Base-by-base conservation (phyloP, 208 protist genomes). In the Leishmania gerbilli region DNA sequence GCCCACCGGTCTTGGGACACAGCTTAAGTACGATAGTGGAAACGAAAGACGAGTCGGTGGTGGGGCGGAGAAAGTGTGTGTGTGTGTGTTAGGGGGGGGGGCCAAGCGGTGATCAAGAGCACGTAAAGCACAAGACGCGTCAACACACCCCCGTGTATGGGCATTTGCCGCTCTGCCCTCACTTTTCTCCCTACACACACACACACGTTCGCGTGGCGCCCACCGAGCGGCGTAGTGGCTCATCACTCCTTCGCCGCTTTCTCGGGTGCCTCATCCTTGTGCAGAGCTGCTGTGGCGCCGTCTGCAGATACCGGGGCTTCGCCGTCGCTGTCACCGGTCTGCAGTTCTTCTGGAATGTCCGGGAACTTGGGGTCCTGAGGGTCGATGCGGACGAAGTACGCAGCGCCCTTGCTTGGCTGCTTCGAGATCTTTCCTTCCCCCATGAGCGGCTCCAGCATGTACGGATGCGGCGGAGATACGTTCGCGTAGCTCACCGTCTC, bases 401-500 rank as follows among this genome's bases (percentile, higher is more conserved):
- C 84, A 76, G 89, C 76, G 7, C 80, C 84, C 76, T 93, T 92
- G 72, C 87, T 89, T 53, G 84, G 89, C 83, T 97, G 94, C 85
- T 93, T 94, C 24, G 92, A 93, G 42, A 97, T 81, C 77, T 95
- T 95, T 37, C 90, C 92, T 3, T 95, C 83, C 56, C 81, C 88
- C 37, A 96, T 55, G 24, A 95, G 75, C 3, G 91, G 90, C 88
- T 95, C 94, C 58, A 97, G 74, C 94, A 97, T 97, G 86, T 97
- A 97, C 75, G 94, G 94, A 79, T 97, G 90, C 42, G 94, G 94
- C 17, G 94, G 91, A 0, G 87, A 94, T 9, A 79, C 87, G 79
- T 96, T 91, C n/a, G 92, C 92, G 82, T 90, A 97, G 40, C 81
- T 91, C 6, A 97, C 91, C 27, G 91, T 81, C 65, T 86, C 77